A percentile compares a stretch with the other conserved stretches of the same genome.
Conservation (phyloP, 306 rosid species). For the Malus asiatica region DNA sequence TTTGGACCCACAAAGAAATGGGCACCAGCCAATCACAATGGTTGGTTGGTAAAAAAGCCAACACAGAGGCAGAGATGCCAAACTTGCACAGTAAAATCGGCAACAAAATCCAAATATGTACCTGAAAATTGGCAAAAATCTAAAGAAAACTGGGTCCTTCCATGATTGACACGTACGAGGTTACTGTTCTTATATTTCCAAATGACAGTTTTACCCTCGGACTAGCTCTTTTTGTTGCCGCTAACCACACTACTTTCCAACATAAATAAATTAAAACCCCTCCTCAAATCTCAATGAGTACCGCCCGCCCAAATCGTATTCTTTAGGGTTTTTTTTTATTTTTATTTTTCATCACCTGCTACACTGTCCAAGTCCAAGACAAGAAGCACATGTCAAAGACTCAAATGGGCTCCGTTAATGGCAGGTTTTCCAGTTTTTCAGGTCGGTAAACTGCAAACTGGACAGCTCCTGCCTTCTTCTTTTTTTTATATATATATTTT, state of each 20-base stretch:
- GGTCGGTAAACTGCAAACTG: slow-evolving; percentile 63
- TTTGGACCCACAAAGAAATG: background rate
- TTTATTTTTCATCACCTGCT: background rate
- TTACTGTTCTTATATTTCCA: background rate
- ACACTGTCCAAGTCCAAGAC: slow-evolving; percentile 15
- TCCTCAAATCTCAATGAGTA: background rate
- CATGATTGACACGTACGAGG: background rate
- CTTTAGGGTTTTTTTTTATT: slow-evolving; percentile 12
- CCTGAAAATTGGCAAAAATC: background rate
- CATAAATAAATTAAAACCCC: background rate
- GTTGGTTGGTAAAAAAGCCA: background rate
- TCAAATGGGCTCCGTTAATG: slow-evolving; percentile 23
- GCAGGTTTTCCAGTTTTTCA: slow-evolving; percentile 31
- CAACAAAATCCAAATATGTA: background rate
- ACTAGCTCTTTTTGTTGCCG: background rate
- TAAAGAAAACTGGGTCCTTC: background rate
- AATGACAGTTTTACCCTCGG: slow-evolving; percentile 10
- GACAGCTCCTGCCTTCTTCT: slow-evolving; percentile 23
- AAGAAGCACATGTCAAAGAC: slow-evolving; percentile 5
- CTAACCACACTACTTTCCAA: background rate
- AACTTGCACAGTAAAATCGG: background rate
- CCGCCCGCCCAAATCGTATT: background rate
- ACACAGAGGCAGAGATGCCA: too few species aligned
- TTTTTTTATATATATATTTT: too few species aligned
- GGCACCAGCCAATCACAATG: background rate